Evolutionary conservation across 768 basidiomycete genomes (phyloP).

Genomic region (Trametes meyenii): DNA sequence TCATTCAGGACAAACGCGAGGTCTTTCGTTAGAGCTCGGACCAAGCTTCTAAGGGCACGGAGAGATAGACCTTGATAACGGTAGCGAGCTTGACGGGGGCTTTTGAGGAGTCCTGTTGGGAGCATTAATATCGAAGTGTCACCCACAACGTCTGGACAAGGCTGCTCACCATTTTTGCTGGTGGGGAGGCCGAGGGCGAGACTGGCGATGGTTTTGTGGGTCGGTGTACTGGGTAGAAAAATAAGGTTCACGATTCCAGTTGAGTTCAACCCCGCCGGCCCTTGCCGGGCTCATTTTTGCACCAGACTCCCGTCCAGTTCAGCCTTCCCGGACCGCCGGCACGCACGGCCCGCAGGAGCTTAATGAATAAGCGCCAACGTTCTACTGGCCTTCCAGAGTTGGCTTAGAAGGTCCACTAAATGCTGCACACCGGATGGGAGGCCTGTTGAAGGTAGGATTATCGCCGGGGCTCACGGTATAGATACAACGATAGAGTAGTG

Average conservation of each 20-base stretch:
- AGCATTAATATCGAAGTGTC: constrained; percentile 21
- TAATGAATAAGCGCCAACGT: no score
- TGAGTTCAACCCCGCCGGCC: constrained; percentile 25
- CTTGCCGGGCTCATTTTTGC: constrained; percentile 19
- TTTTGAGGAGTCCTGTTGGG: constrained; percentile 78
- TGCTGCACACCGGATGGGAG: no score
- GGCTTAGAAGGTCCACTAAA: no score
- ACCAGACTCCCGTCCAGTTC: constrained; percentile 13
- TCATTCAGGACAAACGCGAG: constrained; percentile 17
- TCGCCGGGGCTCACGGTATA: neutral
- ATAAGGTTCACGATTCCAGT: constrained; percentile 33
- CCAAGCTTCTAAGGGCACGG: neutral
- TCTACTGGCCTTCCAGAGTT: no score
- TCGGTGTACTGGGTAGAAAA: constrained; percentile 35
- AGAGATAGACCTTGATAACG: constrained; percentile 75
- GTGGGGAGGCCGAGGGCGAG: constrained; percentile 32
- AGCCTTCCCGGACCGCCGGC: neutral
- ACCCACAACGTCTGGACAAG: neutral
- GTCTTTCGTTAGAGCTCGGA: neutral
- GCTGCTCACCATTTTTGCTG: constrained; percentile 35
- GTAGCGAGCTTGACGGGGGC: constrained; percentile 95
- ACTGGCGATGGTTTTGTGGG: constrained; percentile 31
- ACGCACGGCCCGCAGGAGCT: neutral
- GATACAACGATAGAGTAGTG: constrained; percentile 6
- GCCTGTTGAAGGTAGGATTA: no score